These are phyloP conservation scores for Nicotiana rustica DNA, from an alignment of 305 asterid species.

Conservation along the genomic window DNA sequence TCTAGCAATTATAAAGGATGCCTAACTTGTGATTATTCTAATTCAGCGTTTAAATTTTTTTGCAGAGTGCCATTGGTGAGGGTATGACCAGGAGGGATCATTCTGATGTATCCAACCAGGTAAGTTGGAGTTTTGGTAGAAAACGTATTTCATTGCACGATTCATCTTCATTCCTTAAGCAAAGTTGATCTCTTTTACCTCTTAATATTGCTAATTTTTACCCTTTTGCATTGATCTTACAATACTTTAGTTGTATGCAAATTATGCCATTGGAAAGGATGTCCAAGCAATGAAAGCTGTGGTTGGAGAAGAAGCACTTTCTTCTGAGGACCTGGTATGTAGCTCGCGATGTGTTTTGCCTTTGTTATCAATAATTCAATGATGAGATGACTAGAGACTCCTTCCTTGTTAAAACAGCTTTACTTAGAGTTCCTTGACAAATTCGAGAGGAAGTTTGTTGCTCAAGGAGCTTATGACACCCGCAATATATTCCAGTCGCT, in stretches of 20 bases:
- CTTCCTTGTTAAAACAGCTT: constrained; percentile 55
- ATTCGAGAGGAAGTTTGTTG: constrained; percentile 94
- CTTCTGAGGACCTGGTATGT: constrained; percentile 96
- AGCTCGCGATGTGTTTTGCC: neutral
- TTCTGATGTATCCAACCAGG: constrained; percentile 99
- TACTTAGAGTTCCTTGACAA: constrained; percentile 97
- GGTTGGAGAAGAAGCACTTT: constrained; percentile 99
- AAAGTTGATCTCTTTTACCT: neutral
- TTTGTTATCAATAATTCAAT: constrained; percentile 19
- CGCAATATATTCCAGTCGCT: constrained; percentile 98
- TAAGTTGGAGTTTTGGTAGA: constrained; percentile 30
- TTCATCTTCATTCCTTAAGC: constrained; percentile 2
- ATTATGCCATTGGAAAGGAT: constrained; percentile 98
- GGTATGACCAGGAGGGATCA: constrained; percentile 99
- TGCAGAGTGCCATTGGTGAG: constrained; percentile 98
- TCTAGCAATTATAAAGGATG: neutral
- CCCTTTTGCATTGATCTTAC: neutral
- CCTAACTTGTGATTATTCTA: neutral
- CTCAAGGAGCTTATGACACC: constrained; percentile 98
- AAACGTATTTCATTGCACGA: neutral
- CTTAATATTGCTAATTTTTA: neutral
- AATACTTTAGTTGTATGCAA: constrained; percentile 79
- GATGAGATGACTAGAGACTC: constrained; percentile 1
- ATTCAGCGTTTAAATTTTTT: constrained; percentile 3
- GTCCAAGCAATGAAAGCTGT: constrained; percentile 99